These are phyloP conservation scores for Lachancea sp. DNA, from an alignment of 805 yeast species.

Conservation along the genomic window DNA sequence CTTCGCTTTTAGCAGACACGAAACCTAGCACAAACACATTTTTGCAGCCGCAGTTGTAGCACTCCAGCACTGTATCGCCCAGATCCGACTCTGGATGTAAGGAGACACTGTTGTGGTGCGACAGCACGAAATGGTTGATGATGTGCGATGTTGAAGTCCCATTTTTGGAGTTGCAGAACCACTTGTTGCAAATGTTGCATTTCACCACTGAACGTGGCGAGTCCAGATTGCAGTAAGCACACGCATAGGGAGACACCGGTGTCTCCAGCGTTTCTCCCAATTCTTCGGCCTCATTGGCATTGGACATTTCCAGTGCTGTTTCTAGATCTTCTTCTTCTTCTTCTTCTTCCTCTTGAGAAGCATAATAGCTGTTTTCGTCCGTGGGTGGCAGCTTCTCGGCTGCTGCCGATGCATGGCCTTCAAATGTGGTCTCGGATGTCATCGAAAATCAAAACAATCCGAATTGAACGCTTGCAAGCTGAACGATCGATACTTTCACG, in stretches of 20 bases:
- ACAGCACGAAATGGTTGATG: conserved; percentile 73
- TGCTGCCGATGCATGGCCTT: neutral
- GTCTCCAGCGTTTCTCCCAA: conserved; percentile 3
- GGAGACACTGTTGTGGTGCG: conserved; percentile 68
- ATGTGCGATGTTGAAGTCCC: conserved; percentile 66
- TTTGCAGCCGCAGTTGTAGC: conserved; percentile 81
- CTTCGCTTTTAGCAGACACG: conserved; percentile 79
- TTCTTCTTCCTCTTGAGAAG: too few relatives aligned
- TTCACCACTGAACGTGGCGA: conserved; percentile 59
- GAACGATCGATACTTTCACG: too few relatives aligned
- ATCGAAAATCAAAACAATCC: too few relatives aligned
- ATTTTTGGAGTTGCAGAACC: conserved; percentile 82
- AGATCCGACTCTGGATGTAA: conserved; percentile 75
- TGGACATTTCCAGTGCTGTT: neutral
- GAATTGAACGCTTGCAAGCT: too few relatives aligned
- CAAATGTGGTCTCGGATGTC: neutral
- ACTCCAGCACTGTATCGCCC: conserved; percentile 83
- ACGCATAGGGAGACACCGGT: conserved; percentile 36
- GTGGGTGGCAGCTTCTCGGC: neutral
- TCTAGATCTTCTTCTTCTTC: neutral
- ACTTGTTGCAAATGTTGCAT: conserved; percentile 69
- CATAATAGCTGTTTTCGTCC: neutral
- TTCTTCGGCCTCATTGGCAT: conserved; percentile 3
- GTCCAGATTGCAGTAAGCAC: conserved; percentile 71
- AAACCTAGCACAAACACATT: conserved; percentile 80